Evolutionary conservation across 768 basidiomycete species (phyloP).

Genomic region (Dacryopinax spathularia): DNA sequence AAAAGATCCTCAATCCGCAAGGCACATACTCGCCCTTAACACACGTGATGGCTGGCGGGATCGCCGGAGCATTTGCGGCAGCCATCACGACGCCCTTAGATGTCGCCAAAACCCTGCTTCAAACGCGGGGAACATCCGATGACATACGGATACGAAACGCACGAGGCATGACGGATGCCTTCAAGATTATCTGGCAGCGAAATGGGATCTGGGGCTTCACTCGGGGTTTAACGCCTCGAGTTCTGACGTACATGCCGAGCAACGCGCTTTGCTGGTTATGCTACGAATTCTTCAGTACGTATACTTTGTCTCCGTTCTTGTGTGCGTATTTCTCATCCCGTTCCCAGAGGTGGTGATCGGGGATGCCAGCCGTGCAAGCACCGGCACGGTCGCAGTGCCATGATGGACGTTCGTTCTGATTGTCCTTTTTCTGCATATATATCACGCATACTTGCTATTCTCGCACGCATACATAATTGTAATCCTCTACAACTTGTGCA

Average conservation of each 20-base stretch:
- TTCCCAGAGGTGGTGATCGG: slow-evolving; percentile 9
- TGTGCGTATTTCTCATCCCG: not conserved
- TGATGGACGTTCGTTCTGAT: slow-evolving; percentile 1
- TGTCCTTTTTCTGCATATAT: slow-evolving; percentile 4
- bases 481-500: not conserved
- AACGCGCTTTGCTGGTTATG: slow-evolving; percentile 96
- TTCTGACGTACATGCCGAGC: slow-evolving; percentile 91
- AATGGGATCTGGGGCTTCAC: slow-evolving; percentile 77
- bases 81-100: slow-evolving; percentile 94
- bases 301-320: not conserved
- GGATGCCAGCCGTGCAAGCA: slow-evolving; percentile 3
- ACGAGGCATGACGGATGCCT: slow-evolving; percentile 73
- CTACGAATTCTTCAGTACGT: slow-evolving; percentile 96
- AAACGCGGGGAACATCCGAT: slow-evolving; percentile 81
- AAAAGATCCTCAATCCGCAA: slow-evolving; percentile 68
- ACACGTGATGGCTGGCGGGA: slow-evolving; percentile 80
- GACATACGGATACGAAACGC: slow-evolving; percentile 75
- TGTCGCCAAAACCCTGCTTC: slow-evolving; percentile 92
- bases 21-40: slow-evolving; percentile 84
- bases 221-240: slow-evolving; percentile 77
- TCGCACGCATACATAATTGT: slow-evolving; percentile 4
- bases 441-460: not conserved
- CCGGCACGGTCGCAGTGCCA: not conserved
- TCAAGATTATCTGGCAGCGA: slow-evolving; percentile 71
- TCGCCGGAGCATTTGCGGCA: slow-evolving; percentile 87